Evolutionary conservation across 768 basidiomycete species (phyloP), one percentile per base, ranked within the genome.

Genomic region (Collybia sordida): DNA sequence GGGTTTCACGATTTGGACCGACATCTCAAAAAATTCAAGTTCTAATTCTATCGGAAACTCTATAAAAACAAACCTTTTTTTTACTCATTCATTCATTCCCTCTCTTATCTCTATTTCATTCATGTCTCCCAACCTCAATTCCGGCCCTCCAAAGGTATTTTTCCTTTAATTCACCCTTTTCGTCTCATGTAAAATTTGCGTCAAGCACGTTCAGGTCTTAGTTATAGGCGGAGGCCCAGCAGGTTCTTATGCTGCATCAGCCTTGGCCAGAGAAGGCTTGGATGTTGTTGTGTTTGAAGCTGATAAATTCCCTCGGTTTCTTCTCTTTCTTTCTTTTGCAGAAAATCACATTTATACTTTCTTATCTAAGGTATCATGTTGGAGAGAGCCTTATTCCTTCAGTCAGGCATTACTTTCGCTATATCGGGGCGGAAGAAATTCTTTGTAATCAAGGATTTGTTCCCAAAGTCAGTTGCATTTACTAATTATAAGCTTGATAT

Each of bases 381-480:
- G 82, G 82, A 23, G 82, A 84, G 69, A 80, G 78, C 57, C 64
- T 85, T 23, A 81, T 85, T 52, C 81, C 82, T 4, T 83, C 82
- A 2, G 64, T 79, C 35, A 74, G 82, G n/a, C 80, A 77, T 50
- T 82, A 81, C 57, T 67, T 82, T 53, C 70, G 77, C 31, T 83
- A 79, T 62, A 81, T 85, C 41, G 82, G 72, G 5, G 79, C 77
- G 24, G 81, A 83, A 59, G 73, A 78, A 7, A 74, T 77, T 53
- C 60, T 85, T 19, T 63, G 63, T 9, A 69, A 65, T 31, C 63
- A 78, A 57, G 82, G 81, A 0, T 83, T 85, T 54, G 57, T 71
- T 9, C 62, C 60, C 45, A 85, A 83, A 73, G 82, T 78, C 45
- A 50, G 31, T 19, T 2, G 28, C 39, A 34, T 2, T 9, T 43